Evolutionary conservation across 805 yeast species (phyloP), one percentile per base, ranked within the genome.

Genomic region (Saccharomyces jurei): DNA sequence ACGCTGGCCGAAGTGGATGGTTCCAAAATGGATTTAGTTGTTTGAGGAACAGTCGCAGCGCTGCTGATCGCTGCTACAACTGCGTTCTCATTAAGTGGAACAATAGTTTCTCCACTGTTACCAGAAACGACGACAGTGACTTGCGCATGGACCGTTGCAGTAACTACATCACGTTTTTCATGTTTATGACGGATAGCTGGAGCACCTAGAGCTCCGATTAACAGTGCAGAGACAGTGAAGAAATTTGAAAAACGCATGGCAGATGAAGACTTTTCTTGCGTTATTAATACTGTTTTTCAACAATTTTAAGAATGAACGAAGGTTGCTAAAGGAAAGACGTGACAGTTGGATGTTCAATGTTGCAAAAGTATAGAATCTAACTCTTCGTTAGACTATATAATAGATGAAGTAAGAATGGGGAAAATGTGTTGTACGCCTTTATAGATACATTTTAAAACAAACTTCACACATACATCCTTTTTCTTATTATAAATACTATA

Each of bases 141-240:
- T 48, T 63, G 73, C 46, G 74, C 79, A 48, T 80, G 77, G 52
- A 80, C 83, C 54, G 77, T 69, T 50, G 77, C 79, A 54, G 81
- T 75, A 54, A 76, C 81, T 53, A 74, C 75, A 63, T 74, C 82
- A 75, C 83, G 82, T 66, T 78, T 81, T 46, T 62, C 58, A 41
- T 60, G 60, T 51, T 63, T 66, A 67, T 81, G 82, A 71, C 86
- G 89, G 60, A 76, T 79, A 62, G 81, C 86, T 56, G 89, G 89
- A 53, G 79, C 81, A 58, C 88, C 86, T 56, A 51, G 78, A 52
- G 80, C 68, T 62, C 79, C 78, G 13, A 22, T 36, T 56, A 77
- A 70, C 53, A 82, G 65, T 52, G 81, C 65, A 53, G 84, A 80
- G 49, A 75, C 70, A 55, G 74, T 66, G 54, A 76, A 56, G 52